These are phyloP conservation scores for Citrus hindsii DNA, from an alignment of 345 rosid genomes.

Conservation along the genomic window DNA sequence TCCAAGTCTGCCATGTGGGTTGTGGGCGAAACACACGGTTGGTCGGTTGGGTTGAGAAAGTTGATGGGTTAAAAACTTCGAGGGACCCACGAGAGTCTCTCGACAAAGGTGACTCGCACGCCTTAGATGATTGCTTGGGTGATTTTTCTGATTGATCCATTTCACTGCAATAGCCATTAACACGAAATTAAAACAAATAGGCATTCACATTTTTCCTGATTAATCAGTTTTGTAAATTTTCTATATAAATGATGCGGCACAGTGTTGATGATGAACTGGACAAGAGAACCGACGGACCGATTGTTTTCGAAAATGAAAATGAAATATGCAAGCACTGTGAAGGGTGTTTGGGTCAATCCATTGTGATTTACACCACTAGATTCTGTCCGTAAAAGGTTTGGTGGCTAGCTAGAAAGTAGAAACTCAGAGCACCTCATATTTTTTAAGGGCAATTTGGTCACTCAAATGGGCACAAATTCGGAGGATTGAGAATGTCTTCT, in stretches of 20 bases:
- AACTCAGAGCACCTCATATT: background rate
- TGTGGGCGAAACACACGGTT: constrained; percentile 47
- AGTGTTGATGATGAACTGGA: constrained; percentile 10
- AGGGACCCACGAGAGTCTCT: constrained; percentile 84
- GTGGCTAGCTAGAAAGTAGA: background rate
- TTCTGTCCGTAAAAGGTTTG: background rate
- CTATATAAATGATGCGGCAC: constrained; percentile 9
- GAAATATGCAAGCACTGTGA: background rate
- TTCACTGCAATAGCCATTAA: constrained; percentile 9
- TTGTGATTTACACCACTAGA: background rate
- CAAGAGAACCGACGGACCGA: background rate
- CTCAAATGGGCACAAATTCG: background rate
- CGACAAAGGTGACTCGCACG: constrained; percentile 29
- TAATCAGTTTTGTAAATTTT: background rate
- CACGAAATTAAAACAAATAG: too few relatives aligned
- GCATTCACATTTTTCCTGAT: background rate
- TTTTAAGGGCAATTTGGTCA: background rate
- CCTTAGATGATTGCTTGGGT: constrained; percentile 31
- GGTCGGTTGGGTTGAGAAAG: constrained; percentile 43
- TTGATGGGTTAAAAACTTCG: constrained; percentile 79
- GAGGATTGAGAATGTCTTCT: background rate
- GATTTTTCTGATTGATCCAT: constrained; percentile 55
- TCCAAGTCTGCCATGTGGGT: constrained; percentile 50
- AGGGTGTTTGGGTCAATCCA: background rate
- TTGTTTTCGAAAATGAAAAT: background rate